Percentiles rank a stretch among this genome's conserved stretches.
Conservation (phyloP, 2,329 filamentous ascomycete genomes). For the Chaetomiaceae sp. region DNA sequence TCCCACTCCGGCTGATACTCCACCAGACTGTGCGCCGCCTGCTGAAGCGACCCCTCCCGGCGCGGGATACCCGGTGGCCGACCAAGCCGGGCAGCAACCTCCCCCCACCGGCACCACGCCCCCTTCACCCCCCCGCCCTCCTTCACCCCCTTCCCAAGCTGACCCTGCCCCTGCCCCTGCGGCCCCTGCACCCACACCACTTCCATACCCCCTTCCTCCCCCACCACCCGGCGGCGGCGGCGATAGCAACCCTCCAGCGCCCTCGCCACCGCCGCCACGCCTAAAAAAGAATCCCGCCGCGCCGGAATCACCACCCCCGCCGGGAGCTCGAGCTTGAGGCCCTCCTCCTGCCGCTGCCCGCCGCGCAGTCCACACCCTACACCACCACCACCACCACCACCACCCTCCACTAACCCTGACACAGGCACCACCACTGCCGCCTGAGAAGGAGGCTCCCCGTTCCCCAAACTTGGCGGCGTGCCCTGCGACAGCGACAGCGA, state of each 20-base stretch:
- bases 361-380: neutral
- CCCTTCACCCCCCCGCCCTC: neutral
- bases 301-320: slow-evolving; percentile 1
- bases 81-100: slow-evolving; percentile 24
- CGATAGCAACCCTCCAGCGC: slow-evolving; percentile 3
- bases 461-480: too few species aligned
- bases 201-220: neutral
- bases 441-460: too few species aligned
- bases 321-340: too few species aligned
- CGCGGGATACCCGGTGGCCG: slow-evolving; percentile 18
- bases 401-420: slow-evolving; percentile 21
- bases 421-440: too few species aligned
- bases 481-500: slow-evolving; percentile 32
- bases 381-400: neutral
- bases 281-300: slow-evolving; percentile 34
- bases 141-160: neutral
- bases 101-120: slow-evolving; percentile 20
- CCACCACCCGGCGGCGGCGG: slow-evolving; percentile 1
- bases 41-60: slow-evolving; percentile 25
- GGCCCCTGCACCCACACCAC: neutral
- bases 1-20: slow-evolving; percentile 1
- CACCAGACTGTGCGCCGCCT: slow-evolving; percentile 1
- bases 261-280: slow-evolving; percentile 18
- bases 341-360: neutral
- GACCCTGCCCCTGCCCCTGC: neutral